These are phyloP conservation scores for Atkinsonella texensis DNA, from an alignment of 2,329 filamentous ascomycete genomes.

Conservation along the genomic window DNA sequence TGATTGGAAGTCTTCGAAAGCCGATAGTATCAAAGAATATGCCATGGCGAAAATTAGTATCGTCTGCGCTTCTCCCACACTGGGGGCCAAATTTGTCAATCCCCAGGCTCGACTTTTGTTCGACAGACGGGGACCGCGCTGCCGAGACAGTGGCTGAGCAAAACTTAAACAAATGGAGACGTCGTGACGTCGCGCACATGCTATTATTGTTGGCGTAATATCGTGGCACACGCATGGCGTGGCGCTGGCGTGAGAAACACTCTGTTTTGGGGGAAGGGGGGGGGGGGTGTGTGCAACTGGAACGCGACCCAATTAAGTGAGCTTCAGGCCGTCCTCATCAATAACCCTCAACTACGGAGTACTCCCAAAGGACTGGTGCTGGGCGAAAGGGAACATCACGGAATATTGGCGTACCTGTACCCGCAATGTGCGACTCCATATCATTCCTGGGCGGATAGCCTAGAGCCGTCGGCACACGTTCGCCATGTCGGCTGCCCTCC, in stretches of 20 bases:
- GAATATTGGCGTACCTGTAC: neutral
- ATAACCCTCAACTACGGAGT: neutral
- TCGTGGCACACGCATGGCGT: slow-evolving; percentile 6
- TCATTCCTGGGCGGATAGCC: neutral
- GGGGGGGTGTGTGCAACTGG: neutral
- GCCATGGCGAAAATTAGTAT: neutral
- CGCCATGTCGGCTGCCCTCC: neutral
- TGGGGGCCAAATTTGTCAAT: slow-evolving; percentile 2
- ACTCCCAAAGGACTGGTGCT: neutral
- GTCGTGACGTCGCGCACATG: neutral
- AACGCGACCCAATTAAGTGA: neutral
- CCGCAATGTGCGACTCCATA: neutral
- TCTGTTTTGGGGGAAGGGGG: neutral
- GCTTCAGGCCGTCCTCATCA: neutral
- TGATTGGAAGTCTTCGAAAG: neutral
- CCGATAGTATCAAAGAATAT: neutral
- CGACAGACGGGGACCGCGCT: neutral
- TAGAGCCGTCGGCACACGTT: neutral
- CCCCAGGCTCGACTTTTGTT: neutral
- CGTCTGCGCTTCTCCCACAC: neutral
- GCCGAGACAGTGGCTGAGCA: slow-evolving; percentile 8
- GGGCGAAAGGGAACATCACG: neutral
- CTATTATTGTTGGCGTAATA: neutral
- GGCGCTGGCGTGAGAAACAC: slow-evolving; percentile 3
- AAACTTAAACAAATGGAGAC: slow-evolving; percentile 7